Evolutionary conservation across 1,284 basidiomycete species (phyloP).

Genomic region (Gymnopus androsaceus): DNA sequence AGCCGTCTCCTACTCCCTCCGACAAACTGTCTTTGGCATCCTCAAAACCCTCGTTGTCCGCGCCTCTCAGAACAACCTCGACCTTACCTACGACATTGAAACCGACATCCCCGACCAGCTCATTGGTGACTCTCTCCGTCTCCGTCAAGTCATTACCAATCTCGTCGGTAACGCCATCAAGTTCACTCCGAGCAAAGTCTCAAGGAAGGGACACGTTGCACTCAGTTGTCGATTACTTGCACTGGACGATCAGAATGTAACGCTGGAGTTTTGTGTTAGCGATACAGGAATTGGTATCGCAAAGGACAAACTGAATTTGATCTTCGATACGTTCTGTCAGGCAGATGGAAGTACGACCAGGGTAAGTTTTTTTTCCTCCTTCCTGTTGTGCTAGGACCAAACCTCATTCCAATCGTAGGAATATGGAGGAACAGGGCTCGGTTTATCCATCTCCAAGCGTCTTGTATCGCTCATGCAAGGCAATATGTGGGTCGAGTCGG

Average conservation of each 20-base stretch:
- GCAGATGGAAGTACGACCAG: constrained; percentile 94
- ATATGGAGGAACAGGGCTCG: constrained; percentile 97
- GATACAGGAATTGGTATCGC: constrained; percentile 99
- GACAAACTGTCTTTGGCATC: constrained; percentile 95
- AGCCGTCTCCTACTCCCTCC: constrained; percentile 96
- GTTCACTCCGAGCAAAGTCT: constrained; percentile 84
- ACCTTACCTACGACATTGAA: constrained; percentile 96
- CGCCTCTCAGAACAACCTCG: constrained; percentile 96
- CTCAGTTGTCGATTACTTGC: constrained; percentile 82
- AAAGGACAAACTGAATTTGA: constrained; percentile 97
- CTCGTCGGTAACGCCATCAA: constrained; percentile 94
- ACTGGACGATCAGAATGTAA: constrained; percentile 77
- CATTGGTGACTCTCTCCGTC: constrained; percentile 92
- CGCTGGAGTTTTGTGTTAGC: constrained; percentile 95
- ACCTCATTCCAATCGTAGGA: constrained; percentile 52
- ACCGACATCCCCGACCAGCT: constrained; percentile 96
- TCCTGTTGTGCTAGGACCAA: constrained; percentile 3
- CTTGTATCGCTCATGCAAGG: constrained; percentile 98
- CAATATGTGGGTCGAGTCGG: constrained; percentile 97
- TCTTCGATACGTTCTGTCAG: constrained; percentile 99
- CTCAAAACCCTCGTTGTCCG: constrained; percentile 98
- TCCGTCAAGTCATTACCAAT: constrained; percentile 94
- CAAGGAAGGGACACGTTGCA: constrained; percentile 87
- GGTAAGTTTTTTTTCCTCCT: constrained; percentile 42
- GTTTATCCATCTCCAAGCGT: constrained; percentile 93